Evolutionary conservation across 352 stramenopile species (phyloP), one percentile per base, ranked within the genome.

Genomic region (Globisporangium polare): DNA sequence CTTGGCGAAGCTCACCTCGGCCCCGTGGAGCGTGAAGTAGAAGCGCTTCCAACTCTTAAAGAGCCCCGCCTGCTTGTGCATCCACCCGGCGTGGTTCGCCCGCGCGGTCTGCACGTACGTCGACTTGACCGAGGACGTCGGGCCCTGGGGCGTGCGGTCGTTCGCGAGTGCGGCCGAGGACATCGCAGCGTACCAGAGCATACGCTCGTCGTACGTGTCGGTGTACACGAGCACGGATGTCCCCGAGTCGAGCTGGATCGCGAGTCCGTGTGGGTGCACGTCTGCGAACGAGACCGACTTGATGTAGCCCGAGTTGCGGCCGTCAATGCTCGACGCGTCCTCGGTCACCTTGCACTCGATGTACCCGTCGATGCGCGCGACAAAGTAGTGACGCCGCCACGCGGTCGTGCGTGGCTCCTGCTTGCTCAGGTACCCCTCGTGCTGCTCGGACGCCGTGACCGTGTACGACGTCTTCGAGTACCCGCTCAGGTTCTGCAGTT

Each of bases 31-130:
- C 27, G 84, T 94, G 29, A 92, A 86, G 58, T 92, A 94, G 37
- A 91, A 61, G 2, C 80, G 84, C 65, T 90, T 94, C 83, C 83
- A 92, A 26, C 68, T 71, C 66, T 92, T 92, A 76, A 95, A 89
- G 53, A 94, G 53, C 6, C 86, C 86, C 10, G 69, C 62, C 29
- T 91, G 84, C 63, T 92, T 92, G 61, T 74, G 83, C 29, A 95
- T 63, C 84, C 84, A 95, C 5, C 86, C 86, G 13, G 84, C 84
- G 63, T 92, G 70, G 68, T 95, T 95, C 9, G 68, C 65, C 27
- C 86, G 63, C 5, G 81, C 79, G 0, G 79, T 90, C 41, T 90
- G 75, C n/a, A 92, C 74, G 58, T 92, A 92, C 26, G 73, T 80
- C 43, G 77, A 82, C 62, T 94, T 94, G 58, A 94, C 72, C 0